Evolutionary conservation across 495 filamentous ascomycete species (phyloP).

Genomic region (Antarctomyces pellizariae): DNA sequence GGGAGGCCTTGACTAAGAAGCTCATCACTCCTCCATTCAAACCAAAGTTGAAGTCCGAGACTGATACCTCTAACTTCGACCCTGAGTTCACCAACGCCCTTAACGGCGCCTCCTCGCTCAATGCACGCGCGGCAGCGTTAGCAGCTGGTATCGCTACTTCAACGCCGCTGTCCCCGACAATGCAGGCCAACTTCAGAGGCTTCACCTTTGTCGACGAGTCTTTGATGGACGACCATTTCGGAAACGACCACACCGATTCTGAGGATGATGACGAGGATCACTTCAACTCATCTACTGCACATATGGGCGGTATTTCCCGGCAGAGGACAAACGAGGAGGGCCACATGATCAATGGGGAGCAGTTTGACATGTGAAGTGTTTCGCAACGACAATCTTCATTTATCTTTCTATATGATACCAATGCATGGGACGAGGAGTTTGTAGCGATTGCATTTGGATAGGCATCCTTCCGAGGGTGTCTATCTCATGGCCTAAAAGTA

Average conservation of each 20-base stretch:
- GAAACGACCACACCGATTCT: slow-evolving; percentile 45
- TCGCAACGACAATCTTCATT: background rate
- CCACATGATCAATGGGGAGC: slow-evolving; percentile 47
- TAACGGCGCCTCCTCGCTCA: slow-evolving; percentile 59
- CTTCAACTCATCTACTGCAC: slow-evolving; percentile 26
- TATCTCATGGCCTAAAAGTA: no score
- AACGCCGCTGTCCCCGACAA: slow-evolving; percentile 76
- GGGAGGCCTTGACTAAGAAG: slow-evolving; percentile 67
- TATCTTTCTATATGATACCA: background rate
- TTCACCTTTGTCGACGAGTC: slow-evolving; percentile 98
- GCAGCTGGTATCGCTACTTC: slow-evolving; percentile 54
- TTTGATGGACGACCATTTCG: slow-evolving; percentile 80
- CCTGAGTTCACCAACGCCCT: slow-evolving; percentile 95
- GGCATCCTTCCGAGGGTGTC: no score
- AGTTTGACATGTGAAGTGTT: slow-evolving; percentile 31
- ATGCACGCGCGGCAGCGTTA: slow-evolving; percentile 59
- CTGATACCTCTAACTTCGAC: slow-evolving; percentile 94
- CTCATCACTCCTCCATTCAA: slow-evolving; percentile 94
- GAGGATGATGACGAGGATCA: slow-evolving; percentile 28
- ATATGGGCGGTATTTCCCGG: slow-evolving; percentile 54
- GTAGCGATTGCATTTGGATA: background rate
- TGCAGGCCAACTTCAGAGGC: slow-evolving; percentile 94
- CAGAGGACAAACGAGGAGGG: slow-evolving; percentile 40
- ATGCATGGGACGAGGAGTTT: background rate
- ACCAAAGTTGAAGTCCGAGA: slow-evolving; percentile 82